These are phyloP conservation scores for Avicennia marina DNA, from an alignment of 257 asterid species.

Conservation along the genomic window DNA sequence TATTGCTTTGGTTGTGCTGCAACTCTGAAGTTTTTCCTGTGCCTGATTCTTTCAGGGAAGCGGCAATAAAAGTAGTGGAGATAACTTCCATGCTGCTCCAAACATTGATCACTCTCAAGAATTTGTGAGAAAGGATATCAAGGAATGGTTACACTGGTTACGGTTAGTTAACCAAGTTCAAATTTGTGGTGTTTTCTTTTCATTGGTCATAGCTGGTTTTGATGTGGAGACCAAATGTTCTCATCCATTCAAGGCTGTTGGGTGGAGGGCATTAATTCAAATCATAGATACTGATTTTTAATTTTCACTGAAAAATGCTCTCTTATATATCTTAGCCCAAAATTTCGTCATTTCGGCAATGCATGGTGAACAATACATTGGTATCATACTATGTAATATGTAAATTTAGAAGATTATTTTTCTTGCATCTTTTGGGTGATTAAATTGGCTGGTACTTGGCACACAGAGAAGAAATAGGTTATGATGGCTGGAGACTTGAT, in stretches of 20 bases:
- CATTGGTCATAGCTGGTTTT: no score
- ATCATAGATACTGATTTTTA: no score
- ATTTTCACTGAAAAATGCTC: no score
- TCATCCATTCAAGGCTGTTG: slow-evolving; percentile 1
- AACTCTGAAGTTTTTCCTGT: slow-evolving; percentile 22
- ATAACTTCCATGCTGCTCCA: slow-evolving; percentile 97
- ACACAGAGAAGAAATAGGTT: slow-evolving; percentile 84
- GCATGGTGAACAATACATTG: no score
- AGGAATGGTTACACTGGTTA: slow-evolving; percentile 90
- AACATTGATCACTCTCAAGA: slow-evolving; percentile 98
- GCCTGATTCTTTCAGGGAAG: slow-evolving; percentile 61
- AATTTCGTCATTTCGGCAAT: no score
- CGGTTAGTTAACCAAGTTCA: slow-evolving; percentile 51
- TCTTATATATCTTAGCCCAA: no score
- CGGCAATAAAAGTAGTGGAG: slow-evolving; percentile 97
- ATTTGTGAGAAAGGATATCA: slow-evolving; percentile 85
- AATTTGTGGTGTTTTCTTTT: slow-evolving; percentile 1
- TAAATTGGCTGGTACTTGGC: slow-evolving; percentile 20
- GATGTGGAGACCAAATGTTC: no score
- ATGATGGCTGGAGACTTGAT: slow-evolving; percentile 99
- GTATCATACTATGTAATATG: no score
- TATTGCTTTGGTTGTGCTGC: no score
- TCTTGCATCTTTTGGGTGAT: no score
- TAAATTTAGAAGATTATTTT: no score
- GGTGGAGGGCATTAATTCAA: not conserved